phyloP scores from a whole-genome alignment of 2,329 filamentous ascomycete species.

The Fusarium sp. region DNA sequence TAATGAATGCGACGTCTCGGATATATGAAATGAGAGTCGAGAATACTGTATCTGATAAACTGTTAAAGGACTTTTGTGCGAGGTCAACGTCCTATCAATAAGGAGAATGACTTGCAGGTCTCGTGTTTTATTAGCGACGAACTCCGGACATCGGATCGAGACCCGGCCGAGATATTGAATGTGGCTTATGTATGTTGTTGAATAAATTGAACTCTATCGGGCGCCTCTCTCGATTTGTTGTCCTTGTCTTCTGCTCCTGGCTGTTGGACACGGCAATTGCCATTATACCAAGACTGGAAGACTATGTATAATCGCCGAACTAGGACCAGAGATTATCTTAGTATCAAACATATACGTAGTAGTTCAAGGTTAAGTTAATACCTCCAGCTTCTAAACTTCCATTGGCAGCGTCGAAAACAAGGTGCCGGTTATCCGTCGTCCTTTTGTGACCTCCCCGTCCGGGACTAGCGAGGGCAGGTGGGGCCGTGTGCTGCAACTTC shows the following conservation, averaged over 20 bases:
- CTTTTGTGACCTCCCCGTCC: constrained; percentile 43
- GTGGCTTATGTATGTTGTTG: constrained; percentile 38
- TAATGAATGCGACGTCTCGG: constrained; percentile 18
- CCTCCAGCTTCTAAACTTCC: constrained; percentile 4
- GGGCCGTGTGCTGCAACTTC: constrained; percentile 41
- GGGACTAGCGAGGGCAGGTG: constrained; percentile 42
- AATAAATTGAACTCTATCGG: constrained; percentile 27
- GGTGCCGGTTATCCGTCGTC: constrained; percentile 10
- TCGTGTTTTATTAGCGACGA: constrained; percentile 10
- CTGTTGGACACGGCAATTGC: constrained; percentile 18
- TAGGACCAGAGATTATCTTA: constrained; percentile 4
- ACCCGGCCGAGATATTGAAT: constrained; percentile 40
- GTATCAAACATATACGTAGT: background rate
- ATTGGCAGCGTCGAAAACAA: constrained; percentile 21
- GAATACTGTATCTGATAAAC: background rate
- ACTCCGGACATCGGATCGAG: constrained; percentile 32
- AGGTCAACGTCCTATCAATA: constrained; percentile 4
- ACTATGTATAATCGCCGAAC: background rate
- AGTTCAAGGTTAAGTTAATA: constrained; percentile 22
- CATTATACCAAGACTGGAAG: background rate
- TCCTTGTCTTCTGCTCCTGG: background rate
- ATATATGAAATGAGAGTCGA: constrained; percentile 18
- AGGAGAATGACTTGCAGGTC: constrained; percentile 31
- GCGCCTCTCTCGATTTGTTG: constrained; percentile 15
- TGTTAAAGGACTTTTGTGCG: constrained; percentile 24